Conservation (phyloP, 2,329 filamentous ascomycete genomes). For the Fusarium sublunatum region DNA sequence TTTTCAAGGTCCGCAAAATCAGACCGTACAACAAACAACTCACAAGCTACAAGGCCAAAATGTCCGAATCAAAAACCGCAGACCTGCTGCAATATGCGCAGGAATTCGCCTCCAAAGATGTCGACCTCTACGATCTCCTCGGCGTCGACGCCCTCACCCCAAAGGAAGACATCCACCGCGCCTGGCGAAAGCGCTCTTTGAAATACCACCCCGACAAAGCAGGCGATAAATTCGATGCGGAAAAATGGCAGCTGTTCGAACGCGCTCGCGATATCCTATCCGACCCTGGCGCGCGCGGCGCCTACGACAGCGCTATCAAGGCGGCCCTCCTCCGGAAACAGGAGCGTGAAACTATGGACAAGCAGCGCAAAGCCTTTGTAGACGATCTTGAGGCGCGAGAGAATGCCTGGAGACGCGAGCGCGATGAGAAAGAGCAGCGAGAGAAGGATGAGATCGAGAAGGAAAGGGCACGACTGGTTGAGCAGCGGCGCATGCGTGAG, state of each 20-base stretch:
- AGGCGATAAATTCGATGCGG: constrained; percentile 76
- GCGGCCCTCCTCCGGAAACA: constrained; percentile 76
- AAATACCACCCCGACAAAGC: constrained; percentile 96
- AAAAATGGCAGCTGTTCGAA: constrained; percentile 86
- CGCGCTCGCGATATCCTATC: constrained; percentile 87
- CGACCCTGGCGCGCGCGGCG: constrained; percentile 74
- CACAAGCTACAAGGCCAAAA: constrained; percentile 26
- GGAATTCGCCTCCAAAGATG: constrained; percentile 69
- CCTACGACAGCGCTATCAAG: constrained; percentile 82
- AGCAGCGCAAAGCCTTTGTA: constrained; percentile 78
- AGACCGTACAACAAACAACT: not conserved
- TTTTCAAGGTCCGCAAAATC: not conserved
- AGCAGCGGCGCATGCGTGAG: constrained; percentile 53
- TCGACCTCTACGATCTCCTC: constrained; percentile 84
- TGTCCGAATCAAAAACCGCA: constrained; percentile 54
- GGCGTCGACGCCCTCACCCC: constrained; percentile 71
- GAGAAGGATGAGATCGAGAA: constrained; percentile 52
- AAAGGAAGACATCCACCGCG: constrained; percentile 81
- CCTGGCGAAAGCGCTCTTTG: constrained; percentile 86
- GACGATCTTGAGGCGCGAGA: constrained; percentile 88
- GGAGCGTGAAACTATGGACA: constrained; percentile 79
- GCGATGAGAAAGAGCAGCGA: constrained; percentile 58
- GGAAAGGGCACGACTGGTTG: constrained; percentile 53
- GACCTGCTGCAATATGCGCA: constrained; percentile 65
- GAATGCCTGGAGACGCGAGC: constrained; percentile 69